Percentiles rank a stretch among this genome's conserved stretches.
These are phyloP conservation scores for Phytophthora hybrid DNA, from an alignment of 352 stramenopile genomes.

Conservation along the genomic window DNA sequence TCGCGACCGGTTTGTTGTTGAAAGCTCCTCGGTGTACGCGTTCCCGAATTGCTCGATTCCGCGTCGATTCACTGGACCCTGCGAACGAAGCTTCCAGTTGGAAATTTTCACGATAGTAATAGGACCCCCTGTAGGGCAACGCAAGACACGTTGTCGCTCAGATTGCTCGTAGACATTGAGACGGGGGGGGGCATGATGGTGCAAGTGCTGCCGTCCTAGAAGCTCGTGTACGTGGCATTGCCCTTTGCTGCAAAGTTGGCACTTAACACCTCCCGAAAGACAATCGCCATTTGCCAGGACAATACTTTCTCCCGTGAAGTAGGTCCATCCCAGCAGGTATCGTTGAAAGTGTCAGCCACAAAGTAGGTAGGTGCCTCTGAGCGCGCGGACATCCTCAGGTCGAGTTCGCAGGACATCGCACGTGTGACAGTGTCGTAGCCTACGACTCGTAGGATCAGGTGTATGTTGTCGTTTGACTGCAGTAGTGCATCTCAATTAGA, in stretches of 20 bases:
- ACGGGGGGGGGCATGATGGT: too few relatives aligned
- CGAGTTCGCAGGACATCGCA: neutral
- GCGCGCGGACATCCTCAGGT: neutral
- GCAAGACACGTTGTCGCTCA: too few relatives aligned
- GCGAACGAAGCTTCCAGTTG: too few relatives aligned
- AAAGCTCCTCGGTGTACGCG: slow-evolving; percentile 43
- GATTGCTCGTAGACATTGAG: too few relatives aligned
- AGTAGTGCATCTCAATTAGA: neutral
- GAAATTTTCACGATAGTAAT: too few relatives aligned
- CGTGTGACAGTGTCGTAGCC: neutral
- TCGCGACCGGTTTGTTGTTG: too few relatives aligned
- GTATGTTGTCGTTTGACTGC: neutral
- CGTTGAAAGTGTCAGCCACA: too few relatives aligned
- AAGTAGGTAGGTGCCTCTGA: too few relatives aligned
- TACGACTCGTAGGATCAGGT: neutral
- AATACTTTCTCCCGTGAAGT: neutral
- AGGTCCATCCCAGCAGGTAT: too few relatives aligned
- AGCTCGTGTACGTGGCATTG: neutral
- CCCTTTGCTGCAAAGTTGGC: neutral
- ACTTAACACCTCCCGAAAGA: neutral
- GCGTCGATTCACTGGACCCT: too few relatives aligned
- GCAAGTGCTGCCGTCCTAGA: neutral
- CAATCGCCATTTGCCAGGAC: neutral
- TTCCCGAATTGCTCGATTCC: slow-evolving; percentile 15
- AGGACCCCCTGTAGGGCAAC: too few relatives aligned